Conservation (phyloP, 805 yeast genomes). For the Yarrowia osloensis region DNA sequence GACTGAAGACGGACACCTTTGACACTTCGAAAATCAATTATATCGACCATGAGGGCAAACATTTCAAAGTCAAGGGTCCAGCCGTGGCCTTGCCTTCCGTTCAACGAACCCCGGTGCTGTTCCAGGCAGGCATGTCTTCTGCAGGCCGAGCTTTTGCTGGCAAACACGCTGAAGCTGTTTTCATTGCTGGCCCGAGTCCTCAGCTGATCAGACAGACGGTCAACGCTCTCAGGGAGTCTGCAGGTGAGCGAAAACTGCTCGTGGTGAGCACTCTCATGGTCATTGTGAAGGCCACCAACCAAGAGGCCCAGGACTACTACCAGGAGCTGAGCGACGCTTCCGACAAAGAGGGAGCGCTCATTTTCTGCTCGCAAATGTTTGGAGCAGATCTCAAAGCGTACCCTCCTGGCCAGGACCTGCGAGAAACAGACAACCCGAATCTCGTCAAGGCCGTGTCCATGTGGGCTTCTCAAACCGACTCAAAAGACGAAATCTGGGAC, state of each 20-base stretch:
- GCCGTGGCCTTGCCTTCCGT: slow-evolving; percentile 49
- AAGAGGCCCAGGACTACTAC: background rate
- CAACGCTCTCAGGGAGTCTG: slow-evolving; percentile 42
- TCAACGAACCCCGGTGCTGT: slow-evolving; percentile 49
- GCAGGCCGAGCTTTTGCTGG: slow-evolving; percentile 49
- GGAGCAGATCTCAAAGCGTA: background rate
- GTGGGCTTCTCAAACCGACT: slow-evolving; percentile 34
- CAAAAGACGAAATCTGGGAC: slow-evolving; percentile 33
- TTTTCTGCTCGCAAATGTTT: slow-evolving; percentile 12
- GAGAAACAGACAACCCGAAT: background rate
- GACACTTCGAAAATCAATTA: slow-evolving; percentile 47
- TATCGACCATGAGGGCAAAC: slow-evolving; percentile 48
- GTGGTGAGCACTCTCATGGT: background rate
- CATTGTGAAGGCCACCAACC: background rate
- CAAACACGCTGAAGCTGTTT: slow-evolving; percentile 48
- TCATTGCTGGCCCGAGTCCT: slow-evolving; percentile 45
- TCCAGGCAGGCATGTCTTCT: slow-evolving; percentile 51
- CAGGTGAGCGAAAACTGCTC: slow-evolving; percentile 36
- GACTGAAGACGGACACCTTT: slow-evolving; percentile 36
- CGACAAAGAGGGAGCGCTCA: slow-evolving; percentile 9
- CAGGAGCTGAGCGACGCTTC: background rate
- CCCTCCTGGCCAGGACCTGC: background rate
- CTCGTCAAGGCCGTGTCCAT: background rate
- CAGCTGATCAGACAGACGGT: slow-evolving; percentile 41
- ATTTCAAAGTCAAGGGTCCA: slow-evolving; percentile 49